Evolutionary conservation across 2,329 filamentous ascomycete species (phyloP).

Genomic region (Monilinia polystroma): DNA sequence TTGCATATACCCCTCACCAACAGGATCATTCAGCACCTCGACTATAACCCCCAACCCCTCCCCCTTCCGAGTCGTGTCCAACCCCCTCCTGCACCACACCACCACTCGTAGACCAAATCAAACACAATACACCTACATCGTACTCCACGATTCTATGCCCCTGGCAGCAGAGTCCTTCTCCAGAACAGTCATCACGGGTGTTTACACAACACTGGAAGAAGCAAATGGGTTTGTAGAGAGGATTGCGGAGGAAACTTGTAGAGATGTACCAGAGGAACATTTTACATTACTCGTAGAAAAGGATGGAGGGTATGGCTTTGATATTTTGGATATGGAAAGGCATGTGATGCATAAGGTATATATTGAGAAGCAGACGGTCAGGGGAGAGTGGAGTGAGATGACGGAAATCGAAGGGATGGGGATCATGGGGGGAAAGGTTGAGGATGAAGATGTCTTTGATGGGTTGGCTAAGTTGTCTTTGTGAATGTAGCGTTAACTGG

Average conservation of each 20-base stretch:
- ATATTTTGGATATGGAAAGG: conserved; percentile 5
- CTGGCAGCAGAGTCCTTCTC: conserved; percentile 8
- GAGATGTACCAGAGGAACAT: conserved; percentile 1
- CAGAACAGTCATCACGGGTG: background rate
- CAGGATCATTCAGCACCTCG: background rate
- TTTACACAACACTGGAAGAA: conserved; percentile 6
- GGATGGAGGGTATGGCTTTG: conserved; percentile 5
- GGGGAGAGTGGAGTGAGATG: conserved; percentile 8
- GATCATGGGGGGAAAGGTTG: background rate
- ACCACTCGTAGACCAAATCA: background rate
- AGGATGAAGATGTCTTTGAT: background rate
- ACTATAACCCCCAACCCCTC: background rate
- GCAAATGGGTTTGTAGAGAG: conserved; percentile 10
- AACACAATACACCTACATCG: background rate
- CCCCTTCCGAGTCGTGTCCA: background rate
- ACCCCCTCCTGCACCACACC: background rate
- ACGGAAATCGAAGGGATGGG: background rate
- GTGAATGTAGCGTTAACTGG: background rate
- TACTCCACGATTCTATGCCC: background rate
- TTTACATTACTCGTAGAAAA: background rate
- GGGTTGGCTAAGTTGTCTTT: conserved; percentile 9
- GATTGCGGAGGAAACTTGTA: conserved; percentile 4
- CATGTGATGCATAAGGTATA: conserved; percentile 6
- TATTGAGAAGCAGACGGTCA: background rate
- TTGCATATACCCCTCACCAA: background rate